Base-by-base conservation (phyloP, 2,329 filamentous ascomycete species). In the Alternaria novae-zelandiae region DNA sequence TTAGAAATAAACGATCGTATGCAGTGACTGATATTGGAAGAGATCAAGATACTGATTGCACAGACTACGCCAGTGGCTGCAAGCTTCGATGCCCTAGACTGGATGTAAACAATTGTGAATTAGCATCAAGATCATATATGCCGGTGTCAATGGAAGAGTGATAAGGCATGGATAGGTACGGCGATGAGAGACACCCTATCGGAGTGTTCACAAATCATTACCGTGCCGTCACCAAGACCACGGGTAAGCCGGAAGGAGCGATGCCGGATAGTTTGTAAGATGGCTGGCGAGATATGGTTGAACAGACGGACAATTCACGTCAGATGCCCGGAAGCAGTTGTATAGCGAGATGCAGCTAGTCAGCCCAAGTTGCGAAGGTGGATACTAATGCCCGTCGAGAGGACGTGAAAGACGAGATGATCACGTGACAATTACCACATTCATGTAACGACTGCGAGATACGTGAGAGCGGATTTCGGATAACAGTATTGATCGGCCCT, bases 91-190 rank as follows among this genome's bases (percentile, higher is more conserved):
- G 15, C 0, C 15, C 8, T 5, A 3, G 2, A 9, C n/a, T 32
- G 2, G 3, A 9, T 36, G 2, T n/a, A n/a, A 0, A 5, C 32
- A 36, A 36, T 41, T 10, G 4, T 5, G 32, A 1, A 17, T n/a
- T n/a, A 10, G 32, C 32, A 41, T 1, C 15, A 17, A 41, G 32
- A 41, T n/a, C 15, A 41, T 41, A 41, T n/a, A 41, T 9, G 4
- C 0, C 32, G 8, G 32, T 3, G 1, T 41, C 4, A 9, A 41
- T n/a, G 4, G 1, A 0, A 3, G 15, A n/a, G 2, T n/a, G 8
- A 41, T 5, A 41, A 41, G 32, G 1, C 4, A 8, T 41, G 32
- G 15, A 41, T 41, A 10, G 15, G 2, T 41, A 41, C 10, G 8
- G 32, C 32, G 15, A n/a, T 10, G 3, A 41, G 2, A 41, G 32